These are phyloP conservation scores for Talaromyces pinophilus DNA, from an alignment of 2,329 filamentous ascomycete genomes.

Conservation along the genomic window DNA sequence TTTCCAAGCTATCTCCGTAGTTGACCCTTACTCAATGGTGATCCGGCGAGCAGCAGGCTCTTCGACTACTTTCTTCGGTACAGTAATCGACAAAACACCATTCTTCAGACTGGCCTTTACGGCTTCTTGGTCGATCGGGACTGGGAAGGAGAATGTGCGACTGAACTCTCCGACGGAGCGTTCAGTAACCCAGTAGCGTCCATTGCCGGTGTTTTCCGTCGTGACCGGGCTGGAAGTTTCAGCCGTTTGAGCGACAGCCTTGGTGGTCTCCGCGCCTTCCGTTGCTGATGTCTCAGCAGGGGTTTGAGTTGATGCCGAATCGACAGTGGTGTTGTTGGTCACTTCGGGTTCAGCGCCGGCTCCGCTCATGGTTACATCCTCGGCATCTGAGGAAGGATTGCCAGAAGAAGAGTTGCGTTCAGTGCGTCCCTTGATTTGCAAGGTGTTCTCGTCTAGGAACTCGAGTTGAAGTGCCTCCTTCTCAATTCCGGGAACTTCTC, in stretches of 20 bases:
- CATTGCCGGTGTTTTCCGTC: constrained; percentile 26
- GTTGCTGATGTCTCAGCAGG: not conserved
- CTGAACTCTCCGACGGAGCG: constrained; percentile 62
- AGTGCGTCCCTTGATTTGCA: constrained; percentile 48
- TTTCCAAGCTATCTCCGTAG: not conserved
- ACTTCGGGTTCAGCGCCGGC: not conserved
- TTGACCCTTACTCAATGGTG: constrained; percentile 54
- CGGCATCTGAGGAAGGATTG: constrained; percentile 25
- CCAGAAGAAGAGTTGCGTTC: constrained; percentile 38
- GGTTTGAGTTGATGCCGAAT: not conserved
- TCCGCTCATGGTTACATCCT: constrained; percentile 6
- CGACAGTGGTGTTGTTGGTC: not conserved
- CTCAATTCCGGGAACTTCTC: constrained; percentile 51
- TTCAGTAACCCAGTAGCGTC: constrained; percentile 62
- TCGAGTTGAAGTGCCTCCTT: constrained; percentile 52
- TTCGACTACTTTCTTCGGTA: constrained; percentile 57
- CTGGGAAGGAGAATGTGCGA: constrained; percentile 61
- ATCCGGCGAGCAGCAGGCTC: constrained; percentile 51
- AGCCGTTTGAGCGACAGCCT: not conserved
- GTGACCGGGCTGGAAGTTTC: not conserved
- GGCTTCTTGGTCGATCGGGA: constrained; percentile 59
- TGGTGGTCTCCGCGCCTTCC: not conserved
- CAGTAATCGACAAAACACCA: constrained; percentile 58
- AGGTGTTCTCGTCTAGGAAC: constrained; percentile 50
- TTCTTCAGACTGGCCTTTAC: constrained; percentile 64